Conservation (phyloP, 2,329 filamentous ascomycete genomes). For the Chaetothyriales sp. region DNA sequence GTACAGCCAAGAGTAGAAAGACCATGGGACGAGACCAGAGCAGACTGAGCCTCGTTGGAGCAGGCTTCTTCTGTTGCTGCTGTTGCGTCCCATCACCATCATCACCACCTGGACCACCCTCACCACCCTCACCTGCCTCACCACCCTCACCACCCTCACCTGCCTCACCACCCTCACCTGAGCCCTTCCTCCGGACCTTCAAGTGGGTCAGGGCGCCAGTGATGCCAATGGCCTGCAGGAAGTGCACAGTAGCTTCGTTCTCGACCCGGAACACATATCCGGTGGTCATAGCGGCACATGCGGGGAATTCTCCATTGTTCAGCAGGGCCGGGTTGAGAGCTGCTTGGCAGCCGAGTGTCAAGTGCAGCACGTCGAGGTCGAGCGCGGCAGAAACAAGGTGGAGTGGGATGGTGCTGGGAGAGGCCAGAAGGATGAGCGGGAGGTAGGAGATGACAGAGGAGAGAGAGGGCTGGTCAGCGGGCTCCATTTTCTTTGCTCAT, state of each 20-base stretch:
- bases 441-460: not conserved
- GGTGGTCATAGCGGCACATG: conserved; percentile 30
- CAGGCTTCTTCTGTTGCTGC: not conserved
- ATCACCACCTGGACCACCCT: too few relatives aligned
- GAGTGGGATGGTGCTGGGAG: not conserved
- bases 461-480: too few relatives aligned
- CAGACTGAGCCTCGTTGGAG: too few relatives aligned
- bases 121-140: not conserved
- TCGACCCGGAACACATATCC: conserved; percentile 33
- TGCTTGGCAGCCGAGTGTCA: conserved; percentile 48
- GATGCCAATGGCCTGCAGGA: conserved; percentile 42
- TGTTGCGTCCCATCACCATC: too few relatives aligned
- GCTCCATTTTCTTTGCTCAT: not conserved
- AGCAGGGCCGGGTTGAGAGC: conserved; percentile 45
- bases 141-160: not conserved
- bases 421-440: not conserved
- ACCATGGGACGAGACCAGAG: not conserved
- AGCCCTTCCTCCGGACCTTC: conserved; percentile 33
- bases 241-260: conserved; percentile 38
- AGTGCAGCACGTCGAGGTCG: conserved; percentile 36
- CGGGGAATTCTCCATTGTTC: conserved; percentile 29
- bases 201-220: conserved; percentile 45
- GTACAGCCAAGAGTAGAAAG: not conserved
- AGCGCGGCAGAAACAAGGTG: not conserved
- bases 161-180: not conserved